phyloP scores from a whole-genome alignment of 768 basidiomycete genomes.

The Xerocomellus dryophilus region DNA sequence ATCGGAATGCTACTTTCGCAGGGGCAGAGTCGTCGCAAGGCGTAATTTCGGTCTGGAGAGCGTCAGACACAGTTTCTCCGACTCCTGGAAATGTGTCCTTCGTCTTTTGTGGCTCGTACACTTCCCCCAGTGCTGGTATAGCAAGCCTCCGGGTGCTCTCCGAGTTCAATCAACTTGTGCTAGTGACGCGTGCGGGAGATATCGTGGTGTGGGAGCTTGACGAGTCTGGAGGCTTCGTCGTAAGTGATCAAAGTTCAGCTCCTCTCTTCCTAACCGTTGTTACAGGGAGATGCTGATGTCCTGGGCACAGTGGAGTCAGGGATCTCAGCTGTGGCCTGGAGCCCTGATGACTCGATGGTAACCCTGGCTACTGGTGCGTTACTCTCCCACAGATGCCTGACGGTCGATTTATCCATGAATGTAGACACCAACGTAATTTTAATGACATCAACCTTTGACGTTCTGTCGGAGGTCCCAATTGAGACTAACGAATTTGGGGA shows the following conservation, averaged over 20 bases:
- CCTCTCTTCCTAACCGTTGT: constrained; percentile 3
- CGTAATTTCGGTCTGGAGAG: constrained; percentile 58
- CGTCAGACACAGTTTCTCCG: constrained; percentile 16
- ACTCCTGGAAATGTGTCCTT: constrained; percentile 6
- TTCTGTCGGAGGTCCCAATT: constrained; percentile 74
- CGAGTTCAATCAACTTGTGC: constrained; percentile 63
- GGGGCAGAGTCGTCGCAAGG: constrained; percentile 59
- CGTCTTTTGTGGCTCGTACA: constrained; percentile 26
- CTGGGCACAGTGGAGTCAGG: constrained; percentile 87
- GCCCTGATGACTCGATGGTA: constrained; percentile 87
- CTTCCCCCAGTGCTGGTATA: constrained; percentile 39
- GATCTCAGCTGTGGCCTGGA: constrained; percentile 81
- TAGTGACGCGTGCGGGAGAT: constrained; percentile 77
- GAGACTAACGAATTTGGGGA: constrained; percentile 81
- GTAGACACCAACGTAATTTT: constrained; percentile 78
- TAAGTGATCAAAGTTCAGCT: constrained; percentile 30
- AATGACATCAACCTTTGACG: constrained; percentile 88
- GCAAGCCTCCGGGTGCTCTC: constrained; percentile 66
- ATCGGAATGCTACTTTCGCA: constrained; percentile 59
- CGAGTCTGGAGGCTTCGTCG: constrained; percentile 41
- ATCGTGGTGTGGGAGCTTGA: constrained; percentile 66
- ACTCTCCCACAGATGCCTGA: background rate
- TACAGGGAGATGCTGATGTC: constrained; percentile 50
- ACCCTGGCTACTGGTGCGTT: constrained; percentile 71
- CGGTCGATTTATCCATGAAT: constrained; percentile 23